Evolutionary conservation across 192 early-diverging fungal genomes (phyloP).

Genomic region (Chytriomyces sp.): DNA sequence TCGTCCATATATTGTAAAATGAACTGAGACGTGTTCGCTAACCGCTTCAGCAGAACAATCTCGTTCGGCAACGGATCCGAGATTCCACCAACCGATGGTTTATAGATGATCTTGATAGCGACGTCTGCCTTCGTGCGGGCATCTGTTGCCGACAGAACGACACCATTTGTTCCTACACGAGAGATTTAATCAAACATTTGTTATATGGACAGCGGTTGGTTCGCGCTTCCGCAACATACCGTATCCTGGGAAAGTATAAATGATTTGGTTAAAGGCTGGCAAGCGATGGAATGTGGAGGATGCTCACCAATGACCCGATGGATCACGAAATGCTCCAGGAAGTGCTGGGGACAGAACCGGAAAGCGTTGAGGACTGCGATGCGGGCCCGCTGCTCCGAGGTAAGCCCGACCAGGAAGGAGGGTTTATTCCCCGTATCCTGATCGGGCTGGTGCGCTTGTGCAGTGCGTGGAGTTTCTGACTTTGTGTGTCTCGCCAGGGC

Average conservation of each 20-base stretch:
- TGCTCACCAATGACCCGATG: conserved; percentile 20
- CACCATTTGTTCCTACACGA: conserved; percentile 28
- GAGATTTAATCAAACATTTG: too few relatives aligned
- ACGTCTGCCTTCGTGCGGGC: not conserved
- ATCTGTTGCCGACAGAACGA: conserved; percentile 13
- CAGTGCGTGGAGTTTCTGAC: not conserved
- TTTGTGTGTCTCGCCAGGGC: not conserved
- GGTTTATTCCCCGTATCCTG: too few relatives aligned
- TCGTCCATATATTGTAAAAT: not conserved
- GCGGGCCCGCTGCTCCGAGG: not conserved
- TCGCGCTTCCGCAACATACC: too few relatives aligned
- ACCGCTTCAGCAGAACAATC: not conserved
- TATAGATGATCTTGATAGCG: conserved; percentile 30
- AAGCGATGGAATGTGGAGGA: too few relatives aligned
- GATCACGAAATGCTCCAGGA: not conserved
- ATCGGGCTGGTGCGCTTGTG: too few relatives aligned
- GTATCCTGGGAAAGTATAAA: too few relatives aligned
- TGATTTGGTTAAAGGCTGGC: too few relatives aligned
- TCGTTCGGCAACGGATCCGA: not conserved
- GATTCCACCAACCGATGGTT: not conserved
- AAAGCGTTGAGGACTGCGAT: conserved; percentile 11
- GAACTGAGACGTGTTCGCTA: not conserved
- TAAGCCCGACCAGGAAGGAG: not conserved
- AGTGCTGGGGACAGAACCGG: not conserved
- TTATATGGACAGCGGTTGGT: too few relatives aligned